These are phyloP conservation scores for Saccharomycopsis fodiens DNA, from an alignment of 805 yeast species.

Conservation along the genomic window DNA sequence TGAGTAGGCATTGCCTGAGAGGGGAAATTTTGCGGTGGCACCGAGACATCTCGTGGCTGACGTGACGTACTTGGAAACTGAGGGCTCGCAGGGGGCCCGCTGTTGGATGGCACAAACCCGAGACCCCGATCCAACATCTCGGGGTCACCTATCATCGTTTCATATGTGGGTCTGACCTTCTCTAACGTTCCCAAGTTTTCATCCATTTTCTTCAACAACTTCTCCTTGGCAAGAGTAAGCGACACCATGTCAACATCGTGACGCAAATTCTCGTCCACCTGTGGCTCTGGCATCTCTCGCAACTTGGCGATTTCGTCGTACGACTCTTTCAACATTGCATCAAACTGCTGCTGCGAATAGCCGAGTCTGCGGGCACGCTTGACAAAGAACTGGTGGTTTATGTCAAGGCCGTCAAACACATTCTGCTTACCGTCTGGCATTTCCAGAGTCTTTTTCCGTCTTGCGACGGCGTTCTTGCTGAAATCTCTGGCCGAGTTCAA, in stretches of 20 bases:
- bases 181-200: slow-evolving; percentile 1
- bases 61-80: too few relatives aligned
- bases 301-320: slow-evolving; percentile 3
- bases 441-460: neutral
- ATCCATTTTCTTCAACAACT: neutral
- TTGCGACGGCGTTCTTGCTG: neutral
- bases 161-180: neutral
- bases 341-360: neutral
- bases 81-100: neutral
- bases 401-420: slow-evolving; percentile 7
- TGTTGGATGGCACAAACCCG: neutral
- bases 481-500: neutral
- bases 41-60: too few relatives aligned
- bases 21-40: neutral
- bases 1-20: too few relatives aligned
- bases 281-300: slow-evolving; percentile 6
- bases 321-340: neutral
- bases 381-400: slow-evolving; percentile 7
- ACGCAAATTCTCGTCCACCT: neutral
- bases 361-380: slow-evolving; percentile 4
- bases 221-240: neutral
- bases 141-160: neutral
- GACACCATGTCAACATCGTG: slow-evolving; percentile 1
- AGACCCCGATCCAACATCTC: neutral
- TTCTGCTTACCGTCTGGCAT: neutral